Base-by-base conservation (phyloP, 1,284 basidiomycete genomes). In the Sporisorium scitamineum region DNA sequence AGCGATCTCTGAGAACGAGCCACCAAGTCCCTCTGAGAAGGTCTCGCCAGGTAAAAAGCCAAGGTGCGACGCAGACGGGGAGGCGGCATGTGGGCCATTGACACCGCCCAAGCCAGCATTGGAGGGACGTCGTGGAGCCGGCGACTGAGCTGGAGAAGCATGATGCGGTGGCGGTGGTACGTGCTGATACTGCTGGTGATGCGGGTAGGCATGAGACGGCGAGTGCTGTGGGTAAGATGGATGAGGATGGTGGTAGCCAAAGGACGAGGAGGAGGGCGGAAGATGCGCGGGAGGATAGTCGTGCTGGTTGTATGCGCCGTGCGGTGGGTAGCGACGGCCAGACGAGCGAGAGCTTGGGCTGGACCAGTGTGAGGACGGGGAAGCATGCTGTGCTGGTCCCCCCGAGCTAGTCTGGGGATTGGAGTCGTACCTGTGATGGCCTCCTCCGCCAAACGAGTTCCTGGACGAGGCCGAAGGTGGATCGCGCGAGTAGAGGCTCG, bases 1-100 rank as follows among this genome's bases (percentile, higher is more conserved):
- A 2, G 71, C 69, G 29, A 78, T 59, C 39, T 71, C 65, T 27
- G 69, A 76, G 60, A 80, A 70, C 8, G 76, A 72, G n/a, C 52
- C 74, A 26, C 59, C 72, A 0, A 76, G 62, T 11, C 74, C 55
- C 6, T 70, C 57, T 7, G 71, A 56, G 37, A 70, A 73, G 31
- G 57, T 26, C 27, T 68, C 57, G 45, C 52, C 51, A 13, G 63
- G 54, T 1, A 61, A 39, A 24, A 71, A 74, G 65, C 62, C 61
- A 29, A 58, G 56, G 29, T 70, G 64, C 34, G 56, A 29, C 1
- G 42, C 62, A 2, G 62, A 63, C 14, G 52, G 18, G n/a, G 45
- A 18, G 2, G 68, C 37, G 8, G 18, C 31, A 24, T 11, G 27
- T 7, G 56, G 56, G 31, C 51, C 56, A 32, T 50, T 59, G 22